These are phyloP conservation scores for Blastobotrys serpentis DNA, from an alignment of 1,139 yeast genomes.

Conservation along the genomic window DNA sequence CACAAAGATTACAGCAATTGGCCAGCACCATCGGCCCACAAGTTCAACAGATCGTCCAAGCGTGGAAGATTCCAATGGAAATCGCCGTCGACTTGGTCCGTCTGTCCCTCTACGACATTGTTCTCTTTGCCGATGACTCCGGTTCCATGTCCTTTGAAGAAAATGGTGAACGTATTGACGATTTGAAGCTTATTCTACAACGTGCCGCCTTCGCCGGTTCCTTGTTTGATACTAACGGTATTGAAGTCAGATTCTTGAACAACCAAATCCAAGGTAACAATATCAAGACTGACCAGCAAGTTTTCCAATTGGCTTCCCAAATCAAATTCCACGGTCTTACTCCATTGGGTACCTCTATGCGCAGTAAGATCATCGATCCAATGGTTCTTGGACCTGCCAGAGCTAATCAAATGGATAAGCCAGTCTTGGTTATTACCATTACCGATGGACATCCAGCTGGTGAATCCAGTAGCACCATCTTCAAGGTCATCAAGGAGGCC, in stretches of 20 bases:
- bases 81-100: constrained; percentile 36
- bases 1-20: constrained; percentile 35
- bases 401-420: constrained; percentile 31
- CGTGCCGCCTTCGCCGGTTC: constrained; percentile 38
- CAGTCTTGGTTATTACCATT: constrained; percentile 36
- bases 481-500: constrained; percentile 33
- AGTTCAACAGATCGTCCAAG: constrained; percentile 28
- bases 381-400: constrained; percentile 34
- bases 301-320: constrained; percentile 29
- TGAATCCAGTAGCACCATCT: constrained; percentile 31
- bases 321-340: constrained; percentile 37
- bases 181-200: constrained; percentile 35
- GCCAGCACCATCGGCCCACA: constrained; percentile 32
- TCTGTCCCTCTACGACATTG: constrained; percentile 37
- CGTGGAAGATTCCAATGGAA: constrained; percentile 37
- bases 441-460: constrained; percentile 41
- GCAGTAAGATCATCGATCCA: constrained; percentile 35
- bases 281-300: constrained; percentile 33
- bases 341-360: constrained; percentile 36
- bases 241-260: constrained; percentile 38
- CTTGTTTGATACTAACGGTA: constrained; percentile 38
- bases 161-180: constrained; percentile 40
- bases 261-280: constrained; percentile 32
- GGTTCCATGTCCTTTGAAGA: constrained; percentile 41
- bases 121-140: constrained; percentile 38